Evolutionary conservation across 164 flowering plant genomes (phyloP).

Genomic region (Vitis labrusca): DNA sequence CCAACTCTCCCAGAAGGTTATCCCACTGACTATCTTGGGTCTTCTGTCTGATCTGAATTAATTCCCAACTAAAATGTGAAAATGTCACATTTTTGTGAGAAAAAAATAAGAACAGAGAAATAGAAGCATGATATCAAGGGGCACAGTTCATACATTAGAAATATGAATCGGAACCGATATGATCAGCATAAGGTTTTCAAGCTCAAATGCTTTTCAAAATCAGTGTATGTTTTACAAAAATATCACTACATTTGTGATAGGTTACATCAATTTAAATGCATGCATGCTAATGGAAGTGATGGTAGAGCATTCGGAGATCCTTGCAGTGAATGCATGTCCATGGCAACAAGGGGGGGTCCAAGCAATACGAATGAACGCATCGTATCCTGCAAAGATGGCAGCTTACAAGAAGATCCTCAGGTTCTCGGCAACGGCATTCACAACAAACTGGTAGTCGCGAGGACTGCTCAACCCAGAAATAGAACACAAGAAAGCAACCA

Average conservation of each 20-base stretch:
- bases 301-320: slow-evolving; percentile 51
- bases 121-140: too few relatives aligned
- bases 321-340: slow-evolving; percentile 82
- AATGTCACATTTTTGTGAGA: too few relatives aligned
- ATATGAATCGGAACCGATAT: too few relatives aligned
- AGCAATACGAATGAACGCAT: slow-evolving; percentile 71
- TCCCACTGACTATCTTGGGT: too few relatives aligned
- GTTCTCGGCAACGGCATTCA: slow-evolving; percentile 58
- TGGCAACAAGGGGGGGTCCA: slow-evolving; percentile 80
- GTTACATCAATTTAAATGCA: neutral
- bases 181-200: too few relatives aligned
- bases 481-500: neutral
- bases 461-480: slow-evolving; percentile 26
- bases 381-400: slow-evolving; percentile 60
- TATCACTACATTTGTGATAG: neutral
- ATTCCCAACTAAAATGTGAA: too few relatives aligned
- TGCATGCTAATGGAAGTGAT: slow-evolving; percentile 6
- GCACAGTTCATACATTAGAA: too few relatives aligned
- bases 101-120: too few relatives aligned
- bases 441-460: slow-evolving; percentile 40
- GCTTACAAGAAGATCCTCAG: slow-evolving; percentile 68
- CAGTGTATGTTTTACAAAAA: neutral
- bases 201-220: too few relatives aligned
- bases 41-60: too few relatives aligned
- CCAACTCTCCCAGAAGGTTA: too few relatives aligned